phyloP scores from a whole-genome alignment of 305 asterid species.

The Nicotiana rustica region DNA sequence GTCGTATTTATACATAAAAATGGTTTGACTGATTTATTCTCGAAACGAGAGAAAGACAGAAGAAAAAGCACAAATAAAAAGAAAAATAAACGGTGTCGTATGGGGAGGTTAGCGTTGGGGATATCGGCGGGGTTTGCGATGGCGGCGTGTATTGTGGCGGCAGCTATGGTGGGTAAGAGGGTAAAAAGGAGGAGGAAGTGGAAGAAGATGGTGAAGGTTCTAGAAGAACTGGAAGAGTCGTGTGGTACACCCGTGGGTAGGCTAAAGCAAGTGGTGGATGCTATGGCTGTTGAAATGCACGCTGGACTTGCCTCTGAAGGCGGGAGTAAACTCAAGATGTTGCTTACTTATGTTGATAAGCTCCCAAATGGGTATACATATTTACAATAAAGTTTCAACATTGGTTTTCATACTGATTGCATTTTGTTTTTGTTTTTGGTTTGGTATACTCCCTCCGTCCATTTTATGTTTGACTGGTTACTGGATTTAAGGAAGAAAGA shows the following conservation, averaged over 20 bases:
- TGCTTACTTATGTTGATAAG: constrained; percentile 73
- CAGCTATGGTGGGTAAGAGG: constrained; percentile 68
- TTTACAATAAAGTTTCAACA: not conserved
- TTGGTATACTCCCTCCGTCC: not conserved
- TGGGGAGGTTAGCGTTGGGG: constrained; percentile 72
- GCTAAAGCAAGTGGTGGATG: constrained; percentile 85
- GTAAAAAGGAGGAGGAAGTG: constrained; percentile 74
- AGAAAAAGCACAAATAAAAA: not conserved
- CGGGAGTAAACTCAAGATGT: constrained; percentile 91
- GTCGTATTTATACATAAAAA: not conserved
- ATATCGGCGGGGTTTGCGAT: constrained; percentile 73
- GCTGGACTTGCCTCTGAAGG: constrained; percentile 96
- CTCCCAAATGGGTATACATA: constrained; percentile 79
- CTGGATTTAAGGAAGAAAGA: too few species aligned
- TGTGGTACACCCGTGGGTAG: constrained; percentile 74
- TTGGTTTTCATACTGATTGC: not conserved
- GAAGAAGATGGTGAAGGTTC: constrained; percentile 63
- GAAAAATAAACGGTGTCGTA: constrained; percentile 30
- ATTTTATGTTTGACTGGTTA: not conserved
- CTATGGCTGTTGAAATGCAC: constrained; percentile 97
- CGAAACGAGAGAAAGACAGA: not conserved
- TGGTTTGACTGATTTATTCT: constrained; percentile 44
- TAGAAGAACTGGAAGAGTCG: constrained; percentile 79
- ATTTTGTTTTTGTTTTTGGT: not conserved
- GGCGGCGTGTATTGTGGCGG: constrained; percentile 74